Percentiles rank a stretch among this genome's conserved stretches.
These are phyloP conservation scores for Malassezia dermatis DNA, from an alignment of 1,284 basidiomycete genomes.

Conservation along the genomic window DNA sequence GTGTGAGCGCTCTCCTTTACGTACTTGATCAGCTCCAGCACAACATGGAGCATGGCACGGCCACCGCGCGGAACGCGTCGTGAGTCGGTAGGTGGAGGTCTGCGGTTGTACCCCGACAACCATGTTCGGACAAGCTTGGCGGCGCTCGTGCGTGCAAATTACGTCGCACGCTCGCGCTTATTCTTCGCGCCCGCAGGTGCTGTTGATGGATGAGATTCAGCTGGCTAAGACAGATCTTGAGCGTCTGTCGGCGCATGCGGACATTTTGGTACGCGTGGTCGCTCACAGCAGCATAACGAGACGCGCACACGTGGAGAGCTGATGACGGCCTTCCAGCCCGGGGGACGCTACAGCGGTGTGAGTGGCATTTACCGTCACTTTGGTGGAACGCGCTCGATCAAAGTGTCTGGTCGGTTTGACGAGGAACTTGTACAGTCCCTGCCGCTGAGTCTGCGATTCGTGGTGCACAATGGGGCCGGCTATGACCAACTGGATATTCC, in stretches of 20 bases:
- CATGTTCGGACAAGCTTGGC: neutral
- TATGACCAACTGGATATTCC: slow-evolving; percentile 40
- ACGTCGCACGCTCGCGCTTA: neutral
- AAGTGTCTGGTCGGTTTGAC: slow-evolving; percentile 28
- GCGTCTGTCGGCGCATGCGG: slow-evolving; percentile 20
- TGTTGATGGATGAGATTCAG: slow-evolving; percentile 35
- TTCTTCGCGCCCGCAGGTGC: slow-evolving; percentile 20
- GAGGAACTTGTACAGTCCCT: slow-evolving; percentile 26
- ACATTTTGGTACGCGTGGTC: slow-evolving; percentile 14
- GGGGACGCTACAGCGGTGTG: slow-evolving; percentile 56
- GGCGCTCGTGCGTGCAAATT: neutral
- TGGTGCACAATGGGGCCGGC: slow-evolving; percentile 41
- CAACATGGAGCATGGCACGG: neutral
- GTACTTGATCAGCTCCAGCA: slow-evolving; percentile 9
- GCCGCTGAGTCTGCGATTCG: slow-evolving; percentile 24
- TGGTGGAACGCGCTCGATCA: slow-evolving; percentile 39
- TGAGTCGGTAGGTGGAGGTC: neutral
- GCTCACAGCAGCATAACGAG: slow-evolving; percentile 4
- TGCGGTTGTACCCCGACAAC: neutral
- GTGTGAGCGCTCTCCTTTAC: neutral
- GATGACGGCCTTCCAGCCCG: slow-evolving; percentile 18
- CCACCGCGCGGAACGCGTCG: neutral
- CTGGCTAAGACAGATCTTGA: slow-evolving; percentile 25
- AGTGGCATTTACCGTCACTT: slow-evolving; percentile 73
- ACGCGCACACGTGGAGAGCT: slow-evolving; percentile 22